Conservation (phyloP, 164 flowering plant genomes). For the Stephania japonica region DNA sequence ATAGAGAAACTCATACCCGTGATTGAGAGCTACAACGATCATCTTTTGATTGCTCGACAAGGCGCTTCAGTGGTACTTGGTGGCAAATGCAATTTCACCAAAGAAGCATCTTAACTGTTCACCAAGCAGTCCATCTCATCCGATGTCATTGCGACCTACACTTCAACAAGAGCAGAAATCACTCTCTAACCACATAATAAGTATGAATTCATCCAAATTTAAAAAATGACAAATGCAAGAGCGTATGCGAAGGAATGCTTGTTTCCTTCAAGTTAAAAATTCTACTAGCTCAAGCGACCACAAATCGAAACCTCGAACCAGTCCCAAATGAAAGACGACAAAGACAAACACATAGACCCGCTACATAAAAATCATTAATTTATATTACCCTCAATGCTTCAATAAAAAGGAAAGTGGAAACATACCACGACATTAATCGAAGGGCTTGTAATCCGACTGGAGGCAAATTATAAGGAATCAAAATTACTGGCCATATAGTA, state of each 20-base stretch:
- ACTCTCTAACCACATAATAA: background rate
- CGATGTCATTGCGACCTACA: constrained; percentile 59
- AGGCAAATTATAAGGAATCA: too few relatives aligned
- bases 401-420: constrained; percentile 3
- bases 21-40: constrained; percentile 64
- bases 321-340: background rate
- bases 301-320: background rate
- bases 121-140: constrained; percentile 90
- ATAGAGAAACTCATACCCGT: constrained; percentile 40
- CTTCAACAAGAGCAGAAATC: background rate
- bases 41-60: constrained; percentile 82
- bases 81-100: constrained; percentile 96
- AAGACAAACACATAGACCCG: background rate
- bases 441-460: constrained; percentile 29
- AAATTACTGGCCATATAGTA: too few relatives aligned
- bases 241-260: background rate
- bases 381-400: background rate
- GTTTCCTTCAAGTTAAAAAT: background rate
- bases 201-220: background rate
- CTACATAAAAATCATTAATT: background rate
- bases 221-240: background rate
- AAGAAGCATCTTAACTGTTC: constrained; percentile 99
- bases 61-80: constrained; percentile 89
- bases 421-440: constrained; percentile 44
- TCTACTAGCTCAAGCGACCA: background rate